A percentile compares a stretch with the other conserved stretches of the same genome.
Conservation (phyloP, 2,329 filamentous ascomycete genomes). For the Fusarium sp. region DNA sequence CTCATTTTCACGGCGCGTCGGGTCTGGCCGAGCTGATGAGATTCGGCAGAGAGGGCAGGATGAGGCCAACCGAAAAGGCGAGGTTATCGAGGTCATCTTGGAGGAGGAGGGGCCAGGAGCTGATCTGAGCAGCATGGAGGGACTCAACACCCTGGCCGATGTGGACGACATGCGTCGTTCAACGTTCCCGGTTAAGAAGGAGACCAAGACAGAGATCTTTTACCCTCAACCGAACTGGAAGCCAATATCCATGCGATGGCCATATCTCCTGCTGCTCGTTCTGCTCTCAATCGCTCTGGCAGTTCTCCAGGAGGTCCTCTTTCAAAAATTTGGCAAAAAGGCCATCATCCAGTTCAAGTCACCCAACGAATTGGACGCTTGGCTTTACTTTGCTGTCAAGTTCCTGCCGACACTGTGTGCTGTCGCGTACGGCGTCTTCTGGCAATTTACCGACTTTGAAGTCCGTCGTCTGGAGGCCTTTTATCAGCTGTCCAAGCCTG, state of each 20-base stretch:
- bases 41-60: conserved; percentile 65
- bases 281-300: conserved; percentile 65
- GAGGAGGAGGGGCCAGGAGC: conserved; percentile 53
- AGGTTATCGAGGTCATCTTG: conserved; percentile 70
- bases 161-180: conserved; percentile 51
- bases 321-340: conserved; percentile 58
- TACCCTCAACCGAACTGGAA: conserved; percentile 76
- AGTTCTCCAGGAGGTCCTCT: conserved; percentile 66
- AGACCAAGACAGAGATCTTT: conserved; percentile 61
- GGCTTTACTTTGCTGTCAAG: conserved; percentile 71
- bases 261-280: conserved; percentile 67
- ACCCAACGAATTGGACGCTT: conserved; percentile 62
- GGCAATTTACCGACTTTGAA: conserved; percentile 75
- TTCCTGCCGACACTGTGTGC: conserved; percentile 72
- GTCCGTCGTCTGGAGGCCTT: conserved; percentile 75
- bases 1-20: conserved; percentile 55
- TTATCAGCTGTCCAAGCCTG: conserved; percentile 71
- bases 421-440: conserved; percentile 72
- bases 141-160: conserved; percentile 48
- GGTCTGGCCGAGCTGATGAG: conserved; percentile 51
- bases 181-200: conserved; percentile 53
- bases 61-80: conserved; percentile 70
- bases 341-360: conserved; percentile 63
- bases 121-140: conserved; percentile 65
- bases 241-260: conserved; percentile 73